phyloP scores from a whole-genome alignment of 176 grass and related monocot genomes.

The Oropetium thomaeum region DNA sequence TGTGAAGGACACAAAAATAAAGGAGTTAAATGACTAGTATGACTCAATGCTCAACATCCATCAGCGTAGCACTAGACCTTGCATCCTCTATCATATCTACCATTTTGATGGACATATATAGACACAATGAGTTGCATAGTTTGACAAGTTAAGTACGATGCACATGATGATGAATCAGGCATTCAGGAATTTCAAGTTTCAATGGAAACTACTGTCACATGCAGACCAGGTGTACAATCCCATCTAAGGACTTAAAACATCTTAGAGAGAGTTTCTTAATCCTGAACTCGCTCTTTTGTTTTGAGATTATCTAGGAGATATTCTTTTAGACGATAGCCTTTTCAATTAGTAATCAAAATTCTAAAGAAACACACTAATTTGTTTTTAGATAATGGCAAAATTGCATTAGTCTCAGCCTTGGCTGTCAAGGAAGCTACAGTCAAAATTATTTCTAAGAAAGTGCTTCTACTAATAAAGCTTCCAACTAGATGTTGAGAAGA shows the following conservation, averaged over 20 bases:
- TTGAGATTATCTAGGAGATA: neutral
- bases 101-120: neutral
- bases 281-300: neutral
- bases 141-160: neutral
- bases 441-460: neutral
- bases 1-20: slow-evolving; percentile 20
- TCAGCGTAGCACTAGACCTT: neutral
- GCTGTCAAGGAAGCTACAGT: too few relatives aligned
- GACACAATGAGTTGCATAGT: neutral
- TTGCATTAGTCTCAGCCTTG: too few relatives aligned
- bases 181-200: neutral
- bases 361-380: neutral
- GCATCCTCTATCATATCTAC: neutral
- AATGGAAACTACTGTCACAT: neutral
- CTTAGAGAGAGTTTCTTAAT: neutral
- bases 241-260: neutral
- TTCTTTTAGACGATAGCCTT: neutral
- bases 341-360: neutral
- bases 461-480: neutral
- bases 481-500: neutral
- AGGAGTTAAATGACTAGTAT: neutral
- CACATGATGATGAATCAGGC: neutral
- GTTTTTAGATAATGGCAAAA: too few relatives aligned
- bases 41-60: neutral
- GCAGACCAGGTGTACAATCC: neutral